Evolutionary conservation across 2,329 filamentous ascomycete species (phyloP).

Genomic region (Truncatella angustata): DNA sequence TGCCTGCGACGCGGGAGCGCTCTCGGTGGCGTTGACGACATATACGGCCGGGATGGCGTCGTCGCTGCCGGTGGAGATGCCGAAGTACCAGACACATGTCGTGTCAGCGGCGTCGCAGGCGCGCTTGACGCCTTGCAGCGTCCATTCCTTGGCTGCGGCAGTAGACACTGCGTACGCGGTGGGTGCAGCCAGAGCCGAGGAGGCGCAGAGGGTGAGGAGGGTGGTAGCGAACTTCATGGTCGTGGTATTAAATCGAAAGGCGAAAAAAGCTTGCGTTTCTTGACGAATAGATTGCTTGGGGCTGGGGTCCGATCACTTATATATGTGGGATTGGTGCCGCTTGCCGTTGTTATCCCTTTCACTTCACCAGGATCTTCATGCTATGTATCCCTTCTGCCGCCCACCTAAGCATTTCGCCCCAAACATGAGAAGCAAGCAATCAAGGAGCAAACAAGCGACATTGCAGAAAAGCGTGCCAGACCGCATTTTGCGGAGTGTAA

Average conservation of each 20-base stretch:
- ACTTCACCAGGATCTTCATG: not conserved
- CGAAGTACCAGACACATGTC: slow-evolving; percentile 39
- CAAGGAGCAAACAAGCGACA: not conserved
- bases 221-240: slow-evolving; percentile 15
- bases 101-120: slow-evolving; percentile 37
- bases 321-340: not conserved
- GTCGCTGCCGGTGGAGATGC: slow-evolving; percentile 33
- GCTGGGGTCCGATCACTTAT: not conserved
- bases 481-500: not conserved
- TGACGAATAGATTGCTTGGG: not conserved
- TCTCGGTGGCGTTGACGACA: slow-evolving; percentile 29
- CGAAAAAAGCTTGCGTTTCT: not conserved
- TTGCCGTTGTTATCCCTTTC: not conserved
- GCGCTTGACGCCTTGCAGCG: slow-evolving; percentile 35
- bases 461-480: not conserved
- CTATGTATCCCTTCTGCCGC: not conserved
- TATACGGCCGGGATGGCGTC: slow-evolving; percentile 36
- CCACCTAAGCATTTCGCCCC: not conserved
- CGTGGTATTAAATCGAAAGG: not conserved
- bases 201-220: slow-evolving; percentile 23
- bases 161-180: slow-evolving; percentile 15
- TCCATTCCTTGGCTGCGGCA: slow-evolving; percentile 36
- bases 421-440: not conserved
- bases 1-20: slow-evolving; percentile 31
- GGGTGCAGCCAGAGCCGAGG: slow-evolving; percentile 22